phyloP scores from a whole-genome alignment of 176 grass and related monocot species.

The Lolium rigidum region DNA sequence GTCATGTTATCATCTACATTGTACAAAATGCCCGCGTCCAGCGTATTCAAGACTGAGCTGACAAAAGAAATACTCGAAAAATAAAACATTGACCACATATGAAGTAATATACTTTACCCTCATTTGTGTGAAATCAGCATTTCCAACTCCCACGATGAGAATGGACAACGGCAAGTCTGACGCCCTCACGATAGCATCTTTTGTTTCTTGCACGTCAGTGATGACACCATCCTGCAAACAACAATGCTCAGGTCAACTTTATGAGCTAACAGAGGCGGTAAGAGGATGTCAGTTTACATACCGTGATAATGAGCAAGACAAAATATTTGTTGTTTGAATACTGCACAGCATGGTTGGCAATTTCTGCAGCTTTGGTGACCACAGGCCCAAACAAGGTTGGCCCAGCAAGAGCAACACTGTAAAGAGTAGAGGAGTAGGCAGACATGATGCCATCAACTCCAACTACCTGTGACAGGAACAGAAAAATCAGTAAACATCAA shows the following conservation, averaged over 20 bases:
- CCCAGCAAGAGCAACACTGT: constrained; percentile 78
- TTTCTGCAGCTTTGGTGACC: constrained; percentile 89
- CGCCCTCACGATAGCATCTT: constrained; percentile 84
- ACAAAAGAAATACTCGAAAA: not conserved
- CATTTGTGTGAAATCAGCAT: constrained; percentile 95
- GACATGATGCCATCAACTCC: constrained; percentile 95
- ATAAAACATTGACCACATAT: constrained; percentile 3
- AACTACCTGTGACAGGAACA: constrained; percentile 63
- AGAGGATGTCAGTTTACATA: constrained; percentile 35
- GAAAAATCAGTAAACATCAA: constrained; percentile 15
- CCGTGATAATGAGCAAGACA: constrained; percentile 90
- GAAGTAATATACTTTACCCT: constrained; percentile 57
- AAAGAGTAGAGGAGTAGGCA: constrained; percentile 71
- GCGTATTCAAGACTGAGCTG: not conserved
- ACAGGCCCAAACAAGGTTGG: constrained; percentile 91
- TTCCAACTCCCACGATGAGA: constrained; percentile 95
- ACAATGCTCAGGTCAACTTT: not conserved
- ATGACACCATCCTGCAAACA: constrained; percentile 86
- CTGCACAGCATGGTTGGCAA: constrained; percentile 75
- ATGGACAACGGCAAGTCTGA: constrained; percentile 93
- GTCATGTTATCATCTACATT: not conserved
- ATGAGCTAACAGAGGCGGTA: not conserved
- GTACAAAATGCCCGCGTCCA: not conserved
- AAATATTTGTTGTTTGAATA: constrained; percentile 86
- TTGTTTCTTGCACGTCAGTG: constrained; percentile 83